Percentiles rank a stretch among this genome's conserved stretches.
phyloP scores from a whole-genome alignment of 2,329 filamentous ascomycete genomes.

The Clarireedia paspali region DNA sequence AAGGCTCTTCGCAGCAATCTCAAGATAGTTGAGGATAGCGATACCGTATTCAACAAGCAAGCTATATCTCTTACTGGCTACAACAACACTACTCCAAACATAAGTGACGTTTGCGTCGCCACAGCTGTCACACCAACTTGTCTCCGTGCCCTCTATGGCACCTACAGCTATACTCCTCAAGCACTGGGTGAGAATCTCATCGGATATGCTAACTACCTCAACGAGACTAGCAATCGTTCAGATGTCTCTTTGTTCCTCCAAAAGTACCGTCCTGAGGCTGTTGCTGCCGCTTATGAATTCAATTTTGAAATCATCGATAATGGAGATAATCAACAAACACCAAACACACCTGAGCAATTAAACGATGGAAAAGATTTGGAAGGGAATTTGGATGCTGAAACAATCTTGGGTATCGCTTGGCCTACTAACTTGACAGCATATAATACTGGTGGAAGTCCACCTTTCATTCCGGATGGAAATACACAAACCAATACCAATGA shows the following conservation, averaged over 20 bases:
- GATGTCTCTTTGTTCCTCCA: slow-evolving; percentile 17
- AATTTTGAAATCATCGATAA: slow-evolving; percentile 9
- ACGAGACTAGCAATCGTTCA: slow-evolving; percentile 17
- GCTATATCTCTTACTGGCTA: background rate
- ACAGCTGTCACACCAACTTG: slow-evolving; percentile 17
- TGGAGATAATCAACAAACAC: slow-evolving; percentile 8
- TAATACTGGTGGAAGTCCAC: slow-evolving; percentile 47
- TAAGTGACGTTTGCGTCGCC: slow-evolving; percentile 55
- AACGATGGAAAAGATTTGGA: slow-evolving; percentile 30
- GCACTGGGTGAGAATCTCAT: slow-evolving; percentile 15
- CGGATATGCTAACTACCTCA: slow-evolving; percentile 22
- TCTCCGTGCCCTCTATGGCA: slow-evolving; percentile 20
- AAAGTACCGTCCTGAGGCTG: slow-evolving; percentile 15
- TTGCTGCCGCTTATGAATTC: slow-evolving; percentile 10
- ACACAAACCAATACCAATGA: slow-evolving; percentile 38
- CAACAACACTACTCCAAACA: background rate
- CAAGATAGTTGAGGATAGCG: background rate
- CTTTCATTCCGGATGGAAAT: slow-evolving; percentile 39
- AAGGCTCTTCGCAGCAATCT: background rate
- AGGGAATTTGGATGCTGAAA: slow-evolving; percentile 49
- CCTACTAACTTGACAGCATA: slow-evolving; percentile 46
- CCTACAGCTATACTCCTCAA: slow-evolving; percentile 16
- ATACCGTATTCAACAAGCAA: background rate
- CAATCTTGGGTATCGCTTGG: slow-evolving; percentile 45
- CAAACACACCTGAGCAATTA: slow-evolving; percentile 6